phyloP scores from a whole-genome alignment of 2,329 filamentous ascomycete species.

The Pseudopyricularia javanii region DNA sequence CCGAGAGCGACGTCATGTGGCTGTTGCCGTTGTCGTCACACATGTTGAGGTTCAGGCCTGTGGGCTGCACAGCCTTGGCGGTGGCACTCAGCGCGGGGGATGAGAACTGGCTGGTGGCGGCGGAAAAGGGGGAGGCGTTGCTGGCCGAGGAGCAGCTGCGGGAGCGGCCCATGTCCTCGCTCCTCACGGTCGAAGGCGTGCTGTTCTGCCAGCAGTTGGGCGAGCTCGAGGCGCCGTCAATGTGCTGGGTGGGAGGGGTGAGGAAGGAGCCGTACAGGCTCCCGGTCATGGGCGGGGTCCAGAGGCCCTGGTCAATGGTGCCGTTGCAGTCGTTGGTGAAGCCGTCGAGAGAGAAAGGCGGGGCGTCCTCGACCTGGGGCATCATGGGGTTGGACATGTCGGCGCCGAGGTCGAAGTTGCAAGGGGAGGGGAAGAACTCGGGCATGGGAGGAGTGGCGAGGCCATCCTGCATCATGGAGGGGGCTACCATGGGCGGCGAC shows the following conservation, averaged over 20 bases:
- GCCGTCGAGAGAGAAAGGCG: constrained; percentile 1
- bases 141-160: background rate
- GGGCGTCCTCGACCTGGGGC: background rate
- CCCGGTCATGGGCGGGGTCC: constrained; percentile 2
- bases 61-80: background rate
- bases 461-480: background rate
- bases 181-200: constrained; percentile 1
- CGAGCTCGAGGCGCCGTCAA: background rate
- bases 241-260: background rate
- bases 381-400: background rate
- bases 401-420: background rate
- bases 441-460: constrained; percentile 1
- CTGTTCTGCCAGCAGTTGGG: constrained; percentile 2
- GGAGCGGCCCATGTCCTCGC: background rate
- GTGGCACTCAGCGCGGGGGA: background rate
- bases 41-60: background rate
- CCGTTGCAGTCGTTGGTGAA: background rate
- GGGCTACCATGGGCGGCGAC: constrained; percentile 1
- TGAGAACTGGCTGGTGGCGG: constrained; percentile 3
- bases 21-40: background rate
- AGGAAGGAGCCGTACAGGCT: constrained; percentile 3
- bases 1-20: background rate
- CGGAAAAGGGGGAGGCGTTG: constrained; percentile 1
- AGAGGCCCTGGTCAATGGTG: constrained; percentile 2
- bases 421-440: constrained; percentile 2